These are phyloP conservation scores for Liquidambar formosana DNA, from an alignment of 164 flowering plant species.

Conservation along the genomic window DNA sequence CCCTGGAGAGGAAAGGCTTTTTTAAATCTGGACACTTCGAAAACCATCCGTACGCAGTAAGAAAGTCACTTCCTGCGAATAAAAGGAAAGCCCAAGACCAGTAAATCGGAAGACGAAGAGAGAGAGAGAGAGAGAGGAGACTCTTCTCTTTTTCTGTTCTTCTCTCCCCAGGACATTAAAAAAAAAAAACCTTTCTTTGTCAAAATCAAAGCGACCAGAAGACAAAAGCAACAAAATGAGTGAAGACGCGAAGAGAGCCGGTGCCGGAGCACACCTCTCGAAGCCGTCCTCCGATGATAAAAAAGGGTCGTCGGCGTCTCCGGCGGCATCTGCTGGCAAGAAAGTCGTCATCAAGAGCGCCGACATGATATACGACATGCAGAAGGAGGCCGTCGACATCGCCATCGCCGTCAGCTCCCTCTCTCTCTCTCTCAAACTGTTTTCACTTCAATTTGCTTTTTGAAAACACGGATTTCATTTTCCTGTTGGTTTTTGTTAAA, in stretches of 20 bases:
- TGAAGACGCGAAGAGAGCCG: slow-evolving; percentile 35
- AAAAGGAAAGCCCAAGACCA: no score
- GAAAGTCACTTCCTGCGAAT: no score
- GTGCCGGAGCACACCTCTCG: slow-evolving; percentile 19
- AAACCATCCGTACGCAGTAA: no score
- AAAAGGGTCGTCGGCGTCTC: slow-evolving; percentile 28
- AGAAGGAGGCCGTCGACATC: slow-evolving; percentile 84
- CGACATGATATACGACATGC: slow-evolving; percentile 90
- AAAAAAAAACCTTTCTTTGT: no score
- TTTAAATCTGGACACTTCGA: no score
- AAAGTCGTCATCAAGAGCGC: slow-evolving; percentile 82
- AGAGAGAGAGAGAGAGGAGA: no score
- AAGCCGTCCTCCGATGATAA: slow-evolving; percentile 41
- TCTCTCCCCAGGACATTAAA: no score
- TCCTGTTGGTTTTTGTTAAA: not conserved
- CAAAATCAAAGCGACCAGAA: not conserved
- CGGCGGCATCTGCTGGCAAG: slow-evolving; percentile 37
- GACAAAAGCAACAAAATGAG: slow-evolving; percentile 20
- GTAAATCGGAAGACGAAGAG: no score
- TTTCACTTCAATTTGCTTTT: not conserved
- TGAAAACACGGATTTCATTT: not conserved
- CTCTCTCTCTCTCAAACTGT: slow-evolving; percentile 12
- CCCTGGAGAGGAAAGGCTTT: no score
- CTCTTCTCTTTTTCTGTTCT: no score
- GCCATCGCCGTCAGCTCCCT: slow-evolving; percentile 55